These are phyloP conservation scores for Trichoderma sp. DNA, from an alignment of 2,329 filamentous ascomycete genomes.

Conservation along the genomic window DNA sequence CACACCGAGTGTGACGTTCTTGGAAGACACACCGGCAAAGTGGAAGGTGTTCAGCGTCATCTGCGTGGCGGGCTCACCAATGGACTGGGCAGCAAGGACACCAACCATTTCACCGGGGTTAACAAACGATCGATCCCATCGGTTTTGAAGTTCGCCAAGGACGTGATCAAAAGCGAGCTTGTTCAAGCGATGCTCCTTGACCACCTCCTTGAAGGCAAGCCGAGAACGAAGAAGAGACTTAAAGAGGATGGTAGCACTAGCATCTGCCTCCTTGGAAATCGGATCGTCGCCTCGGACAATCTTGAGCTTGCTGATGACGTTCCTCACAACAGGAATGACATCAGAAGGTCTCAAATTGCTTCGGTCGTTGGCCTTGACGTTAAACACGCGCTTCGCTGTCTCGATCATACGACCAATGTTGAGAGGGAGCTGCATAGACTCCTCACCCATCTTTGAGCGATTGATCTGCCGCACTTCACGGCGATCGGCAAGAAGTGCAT, in stretches of 20 bases:
- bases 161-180: conserved; percentile 92
- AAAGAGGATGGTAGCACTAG: conserved; percentile 85
- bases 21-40: conserved; percentile 98
- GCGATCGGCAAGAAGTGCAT: conserved; percentile 72
- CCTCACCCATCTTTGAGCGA: conserved; percentile 68
- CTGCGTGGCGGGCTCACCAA: conserved; percentile 96
- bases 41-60: conserved; percentile 99
- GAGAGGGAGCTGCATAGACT: conserved; percentile 86
- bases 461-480: conserved; percentile 69
- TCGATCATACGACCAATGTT: conserved; percentile 91
- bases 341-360: conserved; percentile 89
- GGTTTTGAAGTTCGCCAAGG: conserved; percentile 82
- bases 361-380: conserved; percentile 78
- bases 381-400: conserved; percentile 85
- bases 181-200: conserved; percentile 80
- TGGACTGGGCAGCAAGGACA: conserved; percentile 94
- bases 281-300: conserved; percentile 83
- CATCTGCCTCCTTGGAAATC: conserved; percentile 82
- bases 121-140: conserved; percentile 82
- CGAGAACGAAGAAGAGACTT: conserved; percentile 88
- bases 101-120: conserved; percentile 98
- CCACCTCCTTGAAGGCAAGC: conserved; percentile 88
- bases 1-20: conserved; percentile 99
- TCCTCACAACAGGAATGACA: conserved; percentile 75
- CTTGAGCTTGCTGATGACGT: conserved; percentile 71